Evolutionary conservation across 805 yeast genomes (phyloP), one percentile per base, ranked within the genome.

Genomic region (Suhomyces emberorum): DNA sequence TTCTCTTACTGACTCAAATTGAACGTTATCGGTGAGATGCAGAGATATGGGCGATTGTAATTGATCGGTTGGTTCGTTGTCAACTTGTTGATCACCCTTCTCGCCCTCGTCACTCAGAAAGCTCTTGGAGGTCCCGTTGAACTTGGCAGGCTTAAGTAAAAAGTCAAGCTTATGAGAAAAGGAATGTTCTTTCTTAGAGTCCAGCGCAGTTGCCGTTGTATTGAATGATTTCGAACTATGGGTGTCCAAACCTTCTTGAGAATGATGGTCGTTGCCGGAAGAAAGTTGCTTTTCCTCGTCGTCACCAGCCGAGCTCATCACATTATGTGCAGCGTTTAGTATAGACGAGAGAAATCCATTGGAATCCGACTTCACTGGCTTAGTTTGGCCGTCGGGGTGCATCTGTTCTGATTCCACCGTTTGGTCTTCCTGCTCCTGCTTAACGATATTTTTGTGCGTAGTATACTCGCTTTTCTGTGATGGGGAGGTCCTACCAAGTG

Each of bases 271-370:
- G 7, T 21, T 7, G 6, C 7, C 5, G 5, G 5, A 16, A 15
- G 17, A 7, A 5, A 14, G 14, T 16, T 15, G 15, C 4, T 29
- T 26, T 12, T 35, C 35, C 7, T 38, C 44, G 11, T 41, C 41
- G n/a, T 44, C 49, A 11, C 35, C 31, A 8, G 44, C 30, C 9
- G 41, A 28, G 37, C 47, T 48, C 2, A 72, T 72, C 2, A 75
- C 77, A 36, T 59, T 68, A 41, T 70, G 76, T 4, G 78, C 78
- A 9, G 71, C 73, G 12, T 66, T 59, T 28, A 74, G 40, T 15
- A 75, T 48, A 1, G 77, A 53, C 1, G 74, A 66, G 1, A 75
- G 46, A 10, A 75, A 43, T 2, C 78, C 75, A 31, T 44, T 42
- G 32, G 49, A 40, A 26, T 42, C 44, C 5, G 47, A 37, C 21